Percentiles rank a stretch among this genome's conserved stretches.
Evolutionary conservation across 2,329 filamentous ascomycete species (phyloP).

Genomic region (Diplodia intermedia): DNA sequence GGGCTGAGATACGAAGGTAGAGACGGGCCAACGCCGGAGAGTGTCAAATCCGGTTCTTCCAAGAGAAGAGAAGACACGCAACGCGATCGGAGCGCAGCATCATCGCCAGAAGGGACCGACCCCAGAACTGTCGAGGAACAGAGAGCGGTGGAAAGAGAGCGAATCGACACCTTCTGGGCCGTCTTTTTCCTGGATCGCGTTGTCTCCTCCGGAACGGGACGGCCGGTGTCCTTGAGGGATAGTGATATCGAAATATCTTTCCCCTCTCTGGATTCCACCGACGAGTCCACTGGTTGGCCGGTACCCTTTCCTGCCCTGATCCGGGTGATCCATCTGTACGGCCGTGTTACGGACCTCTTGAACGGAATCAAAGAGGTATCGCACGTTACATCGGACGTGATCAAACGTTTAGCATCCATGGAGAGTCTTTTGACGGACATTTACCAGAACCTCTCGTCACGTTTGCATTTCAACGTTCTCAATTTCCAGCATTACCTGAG

Average conservation of each 20-base stretch:
- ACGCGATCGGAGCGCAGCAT: constrained; percentile 48
- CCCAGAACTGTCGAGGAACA: constrained; percentile 59
- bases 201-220: constrained; percentile 85
- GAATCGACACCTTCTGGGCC: constrained; percentile 88
- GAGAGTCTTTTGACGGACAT: constrained; percentile 78
- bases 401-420: constrained; percentile 75
- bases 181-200: constrained; percentile 87
- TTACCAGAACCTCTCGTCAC: constrained; percentile 76
- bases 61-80: constrained; percentile 56
- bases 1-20: constrained; percentile 68
- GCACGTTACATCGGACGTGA: constrained; percentile 76
- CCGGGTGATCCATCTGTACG: constrained; percentile 84
- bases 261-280: constrained; percentile 61
- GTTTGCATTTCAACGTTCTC: constrained; percentile 80
- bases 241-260: constrained; percentile 84
- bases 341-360: constrained; percentile 80
- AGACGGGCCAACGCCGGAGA: constrained; percentile 63
- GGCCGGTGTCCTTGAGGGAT: constrained; percentile 82
- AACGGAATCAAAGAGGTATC: constrained; percentile 78
- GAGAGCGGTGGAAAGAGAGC: constrained; percentile 76
- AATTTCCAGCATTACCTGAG: constrained; percentile 88
- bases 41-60: constrained; percentile 54
- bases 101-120: constrained; percentile 45
- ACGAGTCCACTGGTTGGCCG: constrained; percentile 69
- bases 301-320: constrained; percentile 81